Conservation (phyloP, 768 basidiomycete species). For the Hortiboletus campestris region DNA sequence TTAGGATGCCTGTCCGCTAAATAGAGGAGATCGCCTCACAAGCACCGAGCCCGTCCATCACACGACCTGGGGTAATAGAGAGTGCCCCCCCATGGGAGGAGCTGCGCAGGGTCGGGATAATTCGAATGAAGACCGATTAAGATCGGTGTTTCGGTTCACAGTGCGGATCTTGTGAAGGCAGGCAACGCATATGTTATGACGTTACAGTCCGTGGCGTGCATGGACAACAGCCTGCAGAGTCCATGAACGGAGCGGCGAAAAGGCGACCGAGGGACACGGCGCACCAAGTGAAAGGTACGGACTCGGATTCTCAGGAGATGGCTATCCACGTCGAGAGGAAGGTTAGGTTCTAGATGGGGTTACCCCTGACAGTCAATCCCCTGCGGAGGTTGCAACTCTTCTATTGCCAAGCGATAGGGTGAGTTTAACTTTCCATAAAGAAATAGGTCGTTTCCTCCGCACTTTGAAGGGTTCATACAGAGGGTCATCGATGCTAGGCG, state of each 20-base stretch:
- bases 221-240: not conserved
- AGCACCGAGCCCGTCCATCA: constrained; percentile 13
- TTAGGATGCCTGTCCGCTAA: constrained; percentile 1
- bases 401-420: not conserved
- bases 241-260: constrained; percentile 19
- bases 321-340: constrained; percentile 6
- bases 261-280: constrained; percentile 3
- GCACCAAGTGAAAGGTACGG: constrained; percentile 5
- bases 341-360: constrained; percentile 13
- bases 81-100: constrained; percentile 19
- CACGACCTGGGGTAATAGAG: constrained; percentile 33
- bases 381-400: not conserved
- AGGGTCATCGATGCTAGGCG: not conserved
- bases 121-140: constrained; percentile 9
- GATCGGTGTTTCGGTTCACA: constrained; percentile 12
- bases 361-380: constrained; percentile 2
- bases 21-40: constrained; percentile 9
- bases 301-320: constrained; percentile 21
- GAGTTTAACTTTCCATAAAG: not conserved
- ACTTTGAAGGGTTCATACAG: not conserved
- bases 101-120: constrained; percentile 19
- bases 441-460: not conserved
- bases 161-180: constrained; percentile 29
- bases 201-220: constrained; percentile 2
- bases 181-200: constrained; percentile 17